phyloP scores from a whole-genome alignment of 371 early-diverging fungal genomes.

The Mucor plumbeus region DNA sequence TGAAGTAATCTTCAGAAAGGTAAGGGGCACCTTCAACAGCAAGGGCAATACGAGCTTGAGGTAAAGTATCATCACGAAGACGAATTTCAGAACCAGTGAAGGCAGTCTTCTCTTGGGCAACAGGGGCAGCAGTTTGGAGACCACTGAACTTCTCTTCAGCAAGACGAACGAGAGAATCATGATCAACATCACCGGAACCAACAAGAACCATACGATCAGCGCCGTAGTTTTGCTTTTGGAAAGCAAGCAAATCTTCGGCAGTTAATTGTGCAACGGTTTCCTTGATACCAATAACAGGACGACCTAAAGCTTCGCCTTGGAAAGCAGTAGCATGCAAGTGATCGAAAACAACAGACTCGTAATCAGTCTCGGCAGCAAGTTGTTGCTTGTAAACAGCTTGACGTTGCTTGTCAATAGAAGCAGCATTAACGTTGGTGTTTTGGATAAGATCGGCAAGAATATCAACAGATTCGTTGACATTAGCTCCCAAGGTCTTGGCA shows the following conservation, averaged over 20 bases:
- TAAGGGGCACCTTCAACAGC: constrained; percentile 95
- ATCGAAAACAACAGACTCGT: constrained; percentile 88
- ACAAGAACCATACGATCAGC: constrained; percentile 93
- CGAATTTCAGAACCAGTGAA: constrained; percentile 92
- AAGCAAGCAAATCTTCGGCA: constrained; percentile 79
- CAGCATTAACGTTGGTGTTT: constrained; percentile 87
- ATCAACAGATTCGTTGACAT: constrained; percentile 82
- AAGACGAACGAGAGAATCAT: constrained; percentile 87
- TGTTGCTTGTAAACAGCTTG: constrained; percentile 90
- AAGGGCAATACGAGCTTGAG: constrained; percentile 93
- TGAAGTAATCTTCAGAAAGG: constrained; percentile 91
- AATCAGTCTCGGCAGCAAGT: constrained; percentile 87
- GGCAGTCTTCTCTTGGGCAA: constrained; percentile 56
- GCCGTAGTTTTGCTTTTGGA: constrained; percentile 87
- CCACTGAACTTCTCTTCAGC: constrained; percentile 89
- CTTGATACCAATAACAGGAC: constrained; percentile 88
- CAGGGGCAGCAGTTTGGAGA: constrained; percentile 46
- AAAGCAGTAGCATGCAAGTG: constrained; percentile 94
- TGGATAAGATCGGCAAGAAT: constrained; percentile 91
- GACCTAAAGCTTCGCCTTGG: constrained; percentile 87
- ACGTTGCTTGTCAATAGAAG: constrained; percentile 85
- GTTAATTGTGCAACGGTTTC: constrained; percentile 85
- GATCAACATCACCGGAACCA: constrained; percentile 91
- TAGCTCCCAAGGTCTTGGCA: constrained; percentile 84
- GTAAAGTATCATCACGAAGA: constrained; percentile 88